Base-by-base conservation (phyloP, 495 filamentous ascomycete species). In the Neurospora hispaniola region DNA sequence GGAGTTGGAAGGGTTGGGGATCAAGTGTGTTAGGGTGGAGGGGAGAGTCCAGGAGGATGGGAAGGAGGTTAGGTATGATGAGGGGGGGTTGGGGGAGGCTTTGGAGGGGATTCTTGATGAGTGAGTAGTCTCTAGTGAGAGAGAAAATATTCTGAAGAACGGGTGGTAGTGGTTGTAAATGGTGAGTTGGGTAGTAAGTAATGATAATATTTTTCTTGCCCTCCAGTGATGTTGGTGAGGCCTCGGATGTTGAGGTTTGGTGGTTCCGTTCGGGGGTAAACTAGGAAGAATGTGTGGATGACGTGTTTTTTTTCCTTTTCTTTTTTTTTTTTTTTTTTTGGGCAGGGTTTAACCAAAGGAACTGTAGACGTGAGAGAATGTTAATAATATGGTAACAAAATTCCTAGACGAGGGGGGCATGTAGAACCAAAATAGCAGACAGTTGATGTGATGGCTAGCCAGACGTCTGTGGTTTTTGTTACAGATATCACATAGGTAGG, bases 1-100 rank as follows among this genome's bases (percentile, higher is more conserved):
- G 20, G 86, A 88, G 71, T 83, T 98, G 69, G 79, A 81, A 6
- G 79, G 80, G 42, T 81, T 92, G 80, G 94, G 96, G 0, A 91
- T 98, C 59, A 90, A 92, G 75, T 89, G 88, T 31, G 86, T 97
- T 35, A 86, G 87, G 75, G 84, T 95, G 1, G 94, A 94, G 80
- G 94, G 94, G 20, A 85, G 90, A 72, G 90, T 86, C 73, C 85
- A 86, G 38, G 71, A 31, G 2, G 79, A 78, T 72, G 43, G 79
- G 78, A 76, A 59, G 69, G 66, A 71, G 74, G 59, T 92, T 84
- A 80, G 88, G 76, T 97, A 97, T 83, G 94, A 98, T 82, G 85
- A 89, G 48, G 90, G 84, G 40, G 93, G 89, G 7, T 81, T 98
- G 70, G 83, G 84, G n/a, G 89, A 92, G 80, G 92, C 92, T 16